Conservation (phyloP, 2,329 filamentous ascomycete species). For the Fusarium staphyleae region DNA sequence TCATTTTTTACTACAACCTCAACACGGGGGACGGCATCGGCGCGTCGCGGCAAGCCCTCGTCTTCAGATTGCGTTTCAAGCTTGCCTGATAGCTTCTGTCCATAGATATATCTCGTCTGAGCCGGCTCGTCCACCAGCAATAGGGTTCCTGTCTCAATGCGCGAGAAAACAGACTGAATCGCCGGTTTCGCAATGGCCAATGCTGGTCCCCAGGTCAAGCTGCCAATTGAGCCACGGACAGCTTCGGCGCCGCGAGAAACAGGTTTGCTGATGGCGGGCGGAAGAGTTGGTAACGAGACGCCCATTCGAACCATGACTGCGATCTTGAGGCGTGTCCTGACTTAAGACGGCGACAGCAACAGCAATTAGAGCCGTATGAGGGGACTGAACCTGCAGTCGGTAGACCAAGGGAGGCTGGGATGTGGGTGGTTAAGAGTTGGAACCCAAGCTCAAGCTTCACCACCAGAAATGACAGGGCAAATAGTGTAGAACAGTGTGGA, state of each 20-base stretch:
- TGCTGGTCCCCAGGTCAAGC: slow-evolving; percentile 56
- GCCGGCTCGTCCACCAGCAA: slow-evolving; percentile 56
- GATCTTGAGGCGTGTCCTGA: not conserved
- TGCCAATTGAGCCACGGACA: slow-evolving; percentile 52
- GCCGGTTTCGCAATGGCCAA: slow-evolving; percentile 55
- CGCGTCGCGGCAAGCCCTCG: slow-evolving; percentile 46
- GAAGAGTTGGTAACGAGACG: slow-evolving; percentile 44
- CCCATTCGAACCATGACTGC: slow-evolving; percentile 15
- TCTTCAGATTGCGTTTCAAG: slow-evolving; percentile 47
- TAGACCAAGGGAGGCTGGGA: not conserved
- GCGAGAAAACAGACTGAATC: slow-evolving; percentile 54
- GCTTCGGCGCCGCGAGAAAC: slow-evolving; percentile 50
- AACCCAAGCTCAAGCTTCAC: not conserved
- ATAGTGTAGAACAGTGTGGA: not conserved
- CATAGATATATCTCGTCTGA: slow-evolving; percentile 52
- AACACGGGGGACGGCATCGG: slow-evolving; percentile 50
- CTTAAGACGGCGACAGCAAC: not conserved
- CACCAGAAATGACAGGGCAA: not conserved
- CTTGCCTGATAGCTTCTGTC: slow-evolving; percentile 53
- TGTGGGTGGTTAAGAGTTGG: not conserved
- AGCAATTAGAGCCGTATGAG: not conserved
- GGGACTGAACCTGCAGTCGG: not conserved
- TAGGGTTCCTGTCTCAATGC: slow-evolving; percentile 57
- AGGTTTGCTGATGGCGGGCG: slow-evolving; percentile 48
- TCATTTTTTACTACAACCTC: slow-evolving; percentile 69